These are phyloP conservation scores for Tricladium varicosporioides DNA, from an alignment of 2,329 filamentous ascomycete genomes.

Conservation along the genomic window DNA sequence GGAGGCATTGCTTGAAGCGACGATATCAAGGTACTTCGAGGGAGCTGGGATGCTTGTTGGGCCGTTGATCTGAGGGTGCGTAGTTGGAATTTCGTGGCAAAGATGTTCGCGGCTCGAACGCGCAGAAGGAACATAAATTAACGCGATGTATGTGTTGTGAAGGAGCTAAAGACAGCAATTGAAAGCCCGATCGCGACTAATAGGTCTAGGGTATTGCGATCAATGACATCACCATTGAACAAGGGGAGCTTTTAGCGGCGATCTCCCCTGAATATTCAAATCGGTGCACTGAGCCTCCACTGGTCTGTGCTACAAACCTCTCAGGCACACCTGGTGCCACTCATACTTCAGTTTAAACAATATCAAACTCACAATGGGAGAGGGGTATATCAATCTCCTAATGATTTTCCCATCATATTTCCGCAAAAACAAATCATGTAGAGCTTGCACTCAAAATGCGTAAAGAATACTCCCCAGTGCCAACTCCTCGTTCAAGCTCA, in stretches of 20 bases:
- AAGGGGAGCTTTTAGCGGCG: not conserved
- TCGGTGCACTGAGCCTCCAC: not conserved
- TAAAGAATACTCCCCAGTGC: too few species aligned
- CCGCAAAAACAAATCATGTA: too few species aligned
- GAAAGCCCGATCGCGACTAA: not conserved
- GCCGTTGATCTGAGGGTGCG: not conserved
- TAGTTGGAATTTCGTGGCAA: not conserved
- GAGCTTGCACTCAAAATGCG: too few species aligned
- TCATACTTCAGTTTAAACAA: too few species aligned
- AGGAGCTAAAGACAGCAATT: not conserved
- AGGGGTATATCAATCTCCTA: too few species aligned
- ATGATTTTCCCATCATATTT: too few species aligned
- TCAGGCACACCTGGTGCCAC: not conserved
- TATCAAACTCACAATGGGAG: too few species aligned
- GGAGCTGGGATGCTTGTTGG: not conserved
- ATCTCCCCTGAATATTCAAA: not conserved
- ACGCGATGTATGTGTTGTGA: too few species aligned
- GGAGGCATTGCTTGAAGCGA: slow-evolving; percentile 19
- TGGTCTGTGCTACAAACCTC: not conserved
- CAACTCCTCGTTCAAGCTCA: too few species aligned
- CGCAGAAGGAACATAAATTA: too few species aligned
- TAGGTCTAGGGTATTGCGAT: not conserved
- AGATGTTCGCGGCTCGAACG: too few species aligned
- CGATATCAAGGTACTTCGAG: slow-evolving; percentile 5
- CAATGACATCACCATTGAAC: not conserved